Base-by-base conservation (phyloP, 768 basidiomycete genomes). In the Tricholoma flavovirens region DNA sequence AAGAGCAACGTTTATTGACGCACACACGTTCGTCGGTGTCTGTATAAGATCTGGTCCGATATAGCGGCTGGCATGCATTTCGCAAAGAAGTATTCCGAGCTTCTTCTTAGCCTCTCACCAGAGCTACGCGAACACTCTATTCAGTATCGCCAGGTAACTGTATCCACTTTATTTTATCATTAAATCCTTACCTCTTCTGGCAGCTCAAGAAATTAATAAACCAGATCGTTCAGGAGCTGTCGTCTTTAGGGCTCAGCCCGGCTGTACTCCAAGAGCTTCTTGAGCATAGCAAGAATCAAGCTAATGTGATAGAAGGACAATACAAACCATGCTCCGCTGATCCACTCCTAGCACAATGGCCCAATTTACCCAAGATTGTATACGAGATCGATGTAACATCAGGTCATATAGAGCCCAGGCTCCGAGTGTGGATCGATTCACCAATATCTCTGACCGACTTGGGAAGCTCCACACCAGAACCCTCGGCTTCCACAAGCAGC, bases 161-260 rank as follows among this genome's bases (percentile, higher is more conserved):
- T 29, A 30, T 33, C n/a, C n/a, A n/a, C n/a, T n/a, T n/a, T n/a
- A n/a, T n/a, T n/a, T n/a, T n/a, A n/a, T n/a, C n/a, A n/a, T n/a
- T n/a, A n/a, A n/a, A n/a, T n/a, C n/a, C n/a, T n/a, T n/a, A n/a
- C n/a, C n/a, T 48, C 17, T 46, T 30, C 4, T 11, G 60, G 40
- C 62, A 96, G 89, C 83, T 98, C 55, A 97, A 98, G 73, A 93
- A 90, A 63, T 73, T 95, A 29, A 94, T 98, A 62, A 89, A 90
- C 59, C 79, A 86, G 65, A 82, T 93, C 35, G 90, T 89, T 0
- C 69, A 73, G 9, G 94, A 98, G 69, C 83, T 98, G 15, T 76
- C 81, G 3, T 77, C 81, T 2, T 73, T 93, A 21, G 94, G 90
- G 0, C 71, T 86, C 5, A 73, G 72, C 56, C 83, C 83, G 4